Base-by-base conservation (phyloP, 441 rosid species). In the Gossypium schwendimanii region DNA sequence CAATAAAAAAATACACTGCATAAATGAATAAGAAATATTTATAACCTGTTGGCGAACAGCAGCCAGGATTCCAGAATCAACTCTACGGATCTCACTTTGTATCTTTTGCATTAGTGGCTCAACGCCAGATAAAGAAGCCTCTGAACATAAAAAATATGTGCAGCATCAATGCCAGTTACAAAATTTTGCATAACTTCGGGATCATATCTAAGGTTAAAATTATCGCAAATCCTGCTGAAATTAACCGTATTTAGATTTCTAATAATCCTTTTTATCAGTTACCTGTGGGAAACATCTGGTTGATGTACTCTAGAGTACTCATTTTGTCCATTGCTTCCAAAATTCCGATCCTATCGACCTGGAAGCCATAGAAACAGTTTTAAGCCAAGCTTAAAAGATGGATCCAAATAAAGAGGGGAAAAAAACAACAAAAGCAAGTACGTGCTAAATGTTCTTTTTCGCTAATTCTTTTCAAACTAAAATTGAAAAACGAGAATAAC, bases 241-340 rank as follows among this genome's bases (percentile, higher is more conserved):
- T 39, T 63, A 45, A 52, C 17, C 20, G 10, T 75, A 23, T 24
- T 6, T 23, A 41, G 23, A 8, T 21, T 44, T 20, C 14, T 69
- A 20, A 63, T 63, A 23, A 64, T 64, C 69, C 11, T n/a, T 57
- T 28, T 58, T 11, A 17, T 11, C 45, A 70, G 26, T 28, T 49
- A 95, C 99, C 98, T 82, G 98, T 90, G 49, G 99, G 99, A 60
- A 96, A 96, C 99, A 96, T 96, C 83, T 96, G 99, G 82, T 96
- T 96, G 78, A 96, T 93, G 83, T 92, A 93, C 80, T 96, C 97
- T 77, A 96, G 67, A 24, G 97, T 90, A 77, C 97, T 90, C 21
- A 96, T 86, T 83, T 91, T 96, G 79, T 91, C 98, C 99, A 93
- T 96, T 26, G 81, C 79, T 78, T 39, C 69, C 4, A 18, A 55